Evolutionary conservation across 768 basidiomycete genomes (phyloP), one percentile per base, ranked within the genome.

Genomic region (Lactarius tabidus): DNA sequence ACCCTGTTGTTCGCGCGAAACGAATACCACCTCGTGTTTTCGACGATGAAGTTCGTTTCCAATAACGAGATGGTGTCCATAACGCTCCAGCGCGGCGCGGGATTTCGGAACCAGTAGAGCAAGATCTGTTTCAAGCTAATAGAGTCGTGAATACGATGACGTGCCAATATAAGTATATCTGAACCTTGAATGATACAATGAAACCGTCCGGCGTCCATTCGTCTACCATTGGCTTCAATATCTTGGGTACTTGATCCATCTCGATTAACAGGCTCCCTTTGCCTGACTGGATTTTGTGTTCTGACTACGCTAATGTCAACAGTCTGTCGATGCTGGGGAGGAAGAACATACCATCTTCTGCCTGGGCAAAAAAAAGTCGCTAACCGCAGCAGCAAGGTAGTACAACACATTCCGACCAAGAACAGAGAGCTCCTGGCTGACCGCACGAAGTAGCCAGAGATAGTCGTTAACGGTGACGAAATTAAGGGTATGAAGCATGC

Each of bases 171-270:
- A 35, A 1, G 15, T 48, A 38, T 6, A 58, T 31, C 41, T 74
- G 26, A 62, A 94, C 96, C 85, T 99, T 99, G 84, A 99, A 99
- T 0, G 94, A 96, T 45, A 99, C 93, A 43, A 98, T 88, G 74
- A 87, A 98, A 0, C 93, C 95, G 53, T 91, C 85, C 8, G 82
- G 85, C 1, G 87, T 89, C 96, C 97, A 99, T 74, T 98, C 93
- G 53, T 90, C 87, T 8, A 98, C 95, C 78, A 99, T 80, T 0
- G 94, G 90, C 75, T 92, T 91, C 54, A 99, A 79, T 39, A 98
- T 88, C 77, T 99, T 99, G 9, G 97, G 97, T 0, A 98, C 95
- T 75, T 98, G 95, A 73, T 99, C 97, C 97, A 98, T 99, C 75
- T 98, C 95, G 62, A 98, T 91, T 54, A 86, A 84, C 29, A 98